Base-by-base conservation (phyloP, 106 monocot species). In the Acorus gramineus region DNA sequence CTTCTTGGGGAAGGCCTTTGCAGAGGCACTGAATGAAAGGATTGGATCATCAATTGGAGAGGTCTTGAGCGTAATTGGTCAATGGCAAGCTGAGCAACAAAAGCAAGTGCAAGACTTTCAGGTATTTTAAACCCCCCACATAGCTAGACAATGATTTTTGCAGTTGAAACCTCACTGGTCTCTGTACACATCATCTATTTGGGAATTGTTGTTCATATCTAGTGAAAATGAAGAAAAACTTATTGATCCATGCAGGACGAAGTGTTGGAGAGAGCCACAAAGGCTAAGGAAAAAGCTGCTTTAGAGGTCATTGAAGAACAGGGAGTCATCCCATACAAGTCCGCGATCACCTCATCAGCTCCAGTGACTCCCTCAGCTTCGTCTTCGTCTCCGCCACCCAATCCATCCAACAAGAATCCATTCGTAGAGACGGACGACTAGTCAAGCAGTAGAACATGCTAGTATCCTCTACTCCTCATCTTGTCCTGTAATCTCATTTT, bases 1-100 rank as follows among this genome's bases (percentile, higher is more conserved):
- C 59, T 96, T 96, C 85, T 77, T 96, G 82, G 90, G 90, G 2
- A 96, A 85, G 69, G 96, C 90, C 53, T 87, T 96, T 68, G 96
- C 90, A 3, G 96, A 90, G 64, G 81, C 96, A 50, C 69, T 96
- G 6, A 96, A 90, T 60, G 96, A 96, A 71, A 46, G 90, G 51
- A 66, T 96, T 46, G 96, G 72, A 61, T 90, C 85, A 55, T 71
- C 85, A 1, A 82, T 87, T 2, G 96, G 96, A 49, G 96, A 96
- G 70, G 44, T 90, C 10, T 75, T 96, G 47, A 87, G 96, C 66
- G 78, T 85, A 44, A 56, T 90, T 57, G 96, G 96, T 64, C 90
- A 79, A 64, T 96, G 84, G 87, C 96, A 96, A 69, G 82, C 96
- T 60, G 90, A 96, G 72, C 90, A 87, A 54, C 87, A 90, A 75